These are phyloP conservation scores for Bolboschoenoplectus hybrid DNA, from an alignment of 202 grass and related monocot species.

Conservation along the genomic window DNA sequence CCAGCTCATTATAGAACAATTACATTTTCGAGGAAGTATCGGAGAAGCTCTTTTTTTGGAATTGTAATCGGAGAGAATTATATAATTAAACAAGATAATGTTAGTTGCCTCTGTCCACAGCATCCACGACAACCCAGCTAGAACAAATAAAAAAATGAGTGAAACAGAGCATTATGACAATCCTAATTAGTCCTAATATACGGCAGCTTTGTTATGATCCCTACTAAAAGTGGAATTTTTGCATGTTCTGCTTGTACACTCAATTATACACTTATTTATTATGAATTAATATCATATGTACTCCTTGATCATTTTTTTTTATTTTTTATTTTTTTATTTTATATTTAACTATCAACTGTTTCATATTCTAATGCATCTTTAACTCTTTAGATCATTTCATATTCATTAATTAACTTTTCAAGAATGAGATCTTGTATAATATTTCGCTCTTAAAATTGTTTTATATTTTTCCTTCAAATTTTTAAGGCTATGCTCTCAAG, in stretches of 20 bases:
- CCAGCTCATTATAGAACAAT: slow-evolving; percentile 11
- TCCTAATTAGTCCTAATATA: background rate
- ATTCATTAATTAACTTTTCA: too few species aligned
- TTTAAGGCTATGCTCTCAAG: too few species aligned
- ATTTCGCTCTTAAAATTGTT: too few species aligned
- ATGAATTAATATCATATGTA: too few species aligned
- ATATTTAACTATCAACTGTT: too few species aligned
- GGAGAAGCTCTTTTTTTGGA: background rate
- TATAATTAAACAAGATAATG: slow-evolving; percentile 18
- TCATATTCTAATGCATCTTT: too few species aligned
- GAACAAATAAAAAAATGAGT: background rate
- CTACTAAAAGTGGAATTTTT: slow-evolving; percentile 13
- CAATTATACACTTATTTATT: background rate
- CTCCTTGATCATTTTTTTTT: too few species aligned
- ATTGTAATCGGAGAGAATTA: slow-evolving; percentile 1
- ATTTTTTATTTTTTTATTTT: too few species aligned
- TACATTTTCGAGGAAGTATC: slow-evolving; percentile 21
- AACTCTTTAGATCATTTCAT: too few species aligned
- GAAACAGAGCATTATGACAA: slow-evolving; percentile 22
- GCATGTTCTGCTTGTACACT: background rate
- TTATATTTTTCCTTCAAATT: too few species aligned
- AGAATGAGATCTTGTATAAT: too few species aligned
- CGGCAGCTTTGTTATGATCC: background rate
- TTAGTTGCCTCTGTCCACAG: background rate
- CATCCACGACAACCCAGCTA: slow-evolving; percentile 28